Evolutionary conservation across 768 basidiomycete genomes (phyloP), one percentile per base, ranked within the genome.

Genomic region (Hygrophoropsis aurantiaca): DNA sequence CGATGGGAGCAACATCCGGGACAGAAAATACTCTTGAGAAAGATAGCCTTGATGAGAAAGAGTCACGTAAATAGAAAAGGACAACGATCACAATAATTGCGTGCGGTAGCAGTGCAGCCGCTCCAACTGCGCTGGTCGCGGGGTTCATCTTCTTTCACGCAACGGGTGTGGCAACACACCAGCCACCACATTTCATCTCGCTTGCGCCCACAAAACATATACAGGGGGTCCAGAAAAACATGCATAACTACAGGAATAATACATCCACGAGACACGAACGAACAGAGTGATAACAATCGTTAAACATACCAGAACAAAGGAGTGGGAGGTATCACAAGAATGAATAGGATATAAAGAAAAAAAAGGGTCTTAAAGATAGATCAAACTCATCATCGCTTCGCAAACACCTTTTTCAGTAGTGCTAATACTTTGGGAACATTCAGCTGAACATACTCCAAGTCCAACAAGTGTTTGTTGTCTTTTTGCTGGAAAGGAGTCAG

Each of bases 401-500:
- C 85, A 61, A 93, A 92, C 53, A 95, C 92, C 74, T 95, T 95
- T 77, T 92, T 95, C 60, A 95, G 75, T 46, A 97, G 79, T 24
- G 82, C 87, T 27, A 97, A 75, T 40, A 97, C 92, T 69, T 97
- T 97, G 0, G 91, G 90, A 23, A 98, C 95, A 65, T 97, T 95
- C 52, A 97, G 74, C 68, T 97, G 92, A 47, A 97, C 95, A 62
- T 99, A 98, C 72, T 98, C 97, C 53, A 99, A 75, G 71, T 99
- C 97, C 53, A 99, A 72, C 26, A 94, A 74, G 59, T 94, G 92
- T 59, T 97, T 94, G 72, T 95, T 94, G 68, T 99, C 95, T 73
- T 97, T 97, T 92, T 98, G 95, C 94, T 97, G 61, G 60, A 46
- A 44, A 33, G 27, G 27, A 13, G 27, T n/a, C n/a, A 18, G 11